These are phyloP conservation scores for Sphagnum fallax DNA, from an alignment of 228 moss, liverwort and hornwort genomes.

Conservation along the genomic window DNA sequence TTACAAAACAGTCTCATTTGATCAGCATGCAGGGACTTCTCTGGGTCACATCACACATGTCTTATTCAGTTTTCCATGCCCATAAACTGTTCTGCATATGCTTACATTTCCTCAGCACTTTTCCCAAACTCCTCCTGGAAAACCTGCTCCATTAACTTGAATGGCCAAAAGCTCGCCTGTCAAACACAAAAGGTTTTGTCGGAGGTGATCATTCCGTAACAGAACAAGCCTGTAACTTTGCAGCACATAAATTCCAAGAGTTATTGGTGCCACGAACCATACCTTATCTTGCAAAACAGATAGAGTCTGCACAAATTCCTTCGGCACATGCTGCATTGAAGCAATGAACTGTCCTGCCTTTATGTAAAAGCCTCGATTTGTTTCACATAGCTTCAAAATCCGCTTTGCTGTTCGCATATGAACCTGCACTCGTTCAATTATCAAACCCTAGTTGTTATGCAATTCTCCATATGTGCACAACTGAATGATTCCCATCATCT, in stretches of 20 bases:
- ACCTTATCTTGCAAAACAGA: slow-evolving; percentile 96
- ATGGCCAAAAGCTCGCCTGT: slow-evolving; percentile 74
- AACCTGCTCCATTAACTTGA: slow-evolving; percentile 67
- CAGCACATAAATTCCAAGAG: not conserved
- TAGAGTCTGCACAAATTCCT: slow-evolving; percentile 64
- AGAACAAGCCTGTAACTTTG: not conserved
- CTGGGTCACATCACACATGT: not conserved
- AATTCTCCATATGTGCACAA: too few relatives aligned
- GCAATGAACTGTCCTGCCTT: slow-evolving; percentile 93
- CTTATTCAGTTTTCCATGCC: slow-evolving; percentile 65
- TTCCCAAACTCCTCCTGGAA: slow-evolving; percentile 72
- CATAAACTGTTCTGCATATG: slow-evolving; percentile 7
- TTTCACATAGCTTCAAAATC: slow-evolving; percentile 73
- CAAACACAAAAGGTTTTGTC: not conserved
- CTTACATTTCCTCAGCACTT: slow-evolving; percentile 69
- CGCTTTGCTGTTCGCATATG: slow-evolving; percentile 76
- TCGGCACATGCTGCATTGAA: slow-evolving; percentile 80
- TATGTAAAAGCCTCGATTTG: slow-evolving; percentile 87
- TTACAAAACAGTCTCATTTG: too few relatives aligned
- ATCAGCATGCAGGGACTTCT: too few relatives aligned
- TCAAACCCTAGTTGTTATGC: too few relatives aligned
- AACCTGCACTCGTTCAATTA: slow-evolving; percentile 35
- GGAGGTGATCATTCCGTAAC: not conserved
- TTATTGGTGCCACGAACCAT: not conserved
- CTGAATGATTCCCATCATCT: too few relatives aligned